Base-by-base conservation (phyloP, 2,329 filamentous ascomycete species). In the Dothideomycetes sp. region DNA sequence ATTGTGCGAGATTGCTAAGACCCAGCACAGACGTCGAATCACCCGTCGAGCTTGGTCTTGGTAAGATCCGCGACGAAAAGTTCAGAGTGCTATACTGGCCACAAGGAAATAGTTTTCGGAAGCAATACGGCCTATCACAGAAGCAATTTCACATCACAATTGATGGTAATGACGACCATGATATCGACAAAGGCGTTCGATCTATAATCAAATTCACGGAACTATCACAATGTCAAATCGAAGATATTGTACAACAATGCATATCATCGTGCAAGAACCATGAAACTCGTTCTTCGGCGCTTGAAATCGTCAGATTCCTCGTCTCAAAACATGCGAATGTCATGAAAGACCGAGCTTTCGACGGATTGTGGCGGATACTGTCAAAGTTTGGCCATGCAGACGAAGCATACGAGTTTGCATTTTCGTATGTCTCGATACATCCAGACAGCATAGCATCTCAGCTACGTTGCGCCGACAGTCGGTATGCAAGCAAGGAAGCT, bases 91-190 rank as follows among this genome's bases (percentile, higher is more conserved):
- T 44, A 4, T 40, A 44, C 19, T 47, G 45, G 45, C 36, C 39
- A 15, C 37, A 44, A n/a, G 45, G 34, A 18, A 36, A 41, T 18
- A n/a, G 9, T 5, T 28, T 40, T 16, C 28, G 45, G 32, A 3
- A 13, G 4, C 17, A 18, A 12, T 15, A 39, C 5, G 28, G 24
- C 12, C 19, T 44, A 10, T n/a, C 20, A 1, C 15, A 29, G 1
- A 37, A 40, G 11, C 19, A 47, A n/a, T 40, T 47, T 8, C 41
- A 40, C 18, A 39, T 46, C 16, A 43, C 44, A 9, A 18, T 46
- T 10, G 35, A 39, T 5, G 13, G 17, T 5, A 18, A 32, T 4
- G 31, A 46, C 19, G 29, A 39, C 7, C 44, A 46, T 18, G 18
- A 43, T 22, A 20, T 43, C 17, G 25, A 43, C 11, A 46, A 46